A percentile compares a stretch with the other conserved stretches of the same genome.
Evolutionary conservation across 495 filamentous ascomycete genomes (phyloP).

Genomic region (Recurvomyces mirabilis): DNA sequence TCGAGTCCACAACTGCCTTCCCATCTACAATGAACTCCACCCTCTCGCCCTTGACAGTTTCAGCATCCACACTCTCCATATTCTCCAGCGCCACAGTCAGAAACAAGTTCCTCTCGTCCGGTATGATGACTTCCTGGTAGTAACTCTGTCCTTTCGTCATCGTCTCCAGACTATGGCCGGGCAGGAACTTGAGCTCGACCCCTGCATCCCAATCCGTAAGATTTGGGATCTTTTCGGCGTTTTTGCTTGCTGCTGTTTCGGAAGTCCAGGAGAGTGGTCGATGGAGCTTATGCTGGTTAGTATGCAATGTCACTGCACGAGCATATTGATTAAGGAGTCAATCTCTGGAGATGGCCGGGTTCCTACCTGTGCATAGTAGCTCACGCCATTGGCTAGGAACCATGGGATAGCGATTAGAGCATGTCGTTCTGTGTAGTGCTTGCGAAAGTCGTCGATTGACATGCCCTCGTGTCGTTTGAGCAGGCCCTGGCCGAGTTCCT

Average conservation of each 20-base stretch:
- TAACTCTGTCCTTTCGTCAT: neutral
- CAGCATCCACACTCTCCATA: conserved; percentile 5
- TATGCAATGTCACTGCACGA: neutral
- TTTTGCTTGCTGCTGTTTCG: neutral
- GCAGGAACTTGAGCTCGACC: neutral
- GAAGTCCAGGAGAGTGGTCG: conserved; percentile 4
- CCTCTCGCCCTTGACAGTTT: conserved; percentile 4
- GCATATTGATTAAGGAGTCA: neutral
- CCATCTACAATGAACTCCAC: conserved; percentile 11
- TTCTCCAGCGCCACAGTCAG: conserved; percentile 5
- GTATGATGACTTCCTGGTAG: conserved; percentile 9
- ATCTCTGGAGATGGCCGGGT: neutral
- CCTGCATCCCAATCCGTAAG: conserved; percentile 8
- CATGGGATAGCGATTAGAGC: conserved; percentile 5
- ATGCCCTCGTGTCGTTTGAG: conserved; percentile 6
- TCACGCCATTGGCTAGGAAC: conserved; percentile 7
- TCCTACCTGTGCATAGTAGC: conserved; percentile 13
- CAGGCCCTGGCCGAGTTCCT: conserved; percentile 8
- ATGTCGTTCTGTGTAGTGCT: conserved; percentile 6
- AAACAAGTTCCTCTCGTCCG: conserved; percentile 10
- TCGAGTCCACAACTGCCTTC: conserved; percentile 6
- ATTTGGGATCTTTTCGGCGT: neutral
- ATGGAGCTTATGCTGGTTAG: conserved; percentile 1
- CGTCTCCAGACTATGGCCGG: neutral
- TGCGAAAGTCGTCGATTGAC: conserved; percentile 2